Conservation (phyloP, 345 rosid species). For the Jatropha curcas region DNA sequence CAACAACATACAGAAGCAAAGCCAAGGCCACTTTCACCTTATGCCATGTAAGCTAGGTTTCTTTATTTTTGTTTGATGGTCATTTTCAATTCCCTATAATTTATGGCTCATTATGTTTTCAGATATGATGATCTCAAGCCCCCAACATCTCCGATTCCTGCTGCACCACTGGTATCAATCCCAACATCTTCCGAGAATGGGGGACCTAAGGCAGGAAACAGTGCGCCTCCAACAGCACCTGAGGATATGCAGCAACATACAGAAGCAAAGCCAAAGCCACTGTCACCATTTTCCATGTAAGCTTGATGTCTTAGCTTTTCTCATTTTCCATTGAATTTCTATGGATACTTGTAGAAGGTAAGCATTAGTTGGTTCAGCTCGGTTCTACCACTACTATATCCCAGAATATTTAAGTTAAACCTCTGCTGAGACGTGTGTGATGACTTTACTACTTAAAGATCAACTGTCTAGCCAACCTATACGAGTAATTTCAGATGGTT, state of each 20-base stretch:
- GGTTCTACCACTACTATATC: too few relatives aligned
- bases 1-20: slow-evolving; percentile 26
- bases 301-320: slow-evolving; percentile 15
- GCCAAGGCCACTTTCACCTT: slow-evolving; percentile 59
- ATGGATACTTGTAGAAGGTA: too few relatives aligned
- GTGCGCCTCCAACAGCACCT: slow-evolving; percentile 24
- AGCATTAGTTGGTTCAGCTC: too few relatives aligned
- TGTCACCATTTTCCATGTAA: slow-evolving; percentile 70
- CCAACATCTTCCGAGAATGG: slow-evolving; percentile 4
- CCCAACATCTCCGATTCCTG: slow-evolving; percentile 46
- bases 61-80: background rate
- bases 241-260: slow-evolving; percentile 15
- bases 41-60: slow-evolving; percentile 52
- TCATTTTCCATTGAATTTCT: slow-evolving; percentile 1
- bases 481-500: background rate
- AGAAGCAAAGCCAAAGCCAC: slow-evolving; percentile 41
- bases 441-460: too few relatives aligned
- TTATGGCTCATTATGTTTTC: slow-evolving; percentile 13
- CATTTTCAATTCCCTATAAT: background rate
- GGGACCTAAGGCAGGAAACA: slow-evolving; percentile 26
- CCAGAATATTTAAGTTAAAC: too few relatives aligned
- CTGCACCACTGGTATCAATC: slow-evolving; percentile 19
- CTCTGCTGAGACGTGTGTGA: too few relatives aligned
- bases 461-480: too few relatives aligned
- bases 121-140: slow-evolving; percentile 48